Evolutionary conservation across 495 filamentous ascomycete genomes (phyloP).

Genomic region (Penicillium roqueforti): DNA sequence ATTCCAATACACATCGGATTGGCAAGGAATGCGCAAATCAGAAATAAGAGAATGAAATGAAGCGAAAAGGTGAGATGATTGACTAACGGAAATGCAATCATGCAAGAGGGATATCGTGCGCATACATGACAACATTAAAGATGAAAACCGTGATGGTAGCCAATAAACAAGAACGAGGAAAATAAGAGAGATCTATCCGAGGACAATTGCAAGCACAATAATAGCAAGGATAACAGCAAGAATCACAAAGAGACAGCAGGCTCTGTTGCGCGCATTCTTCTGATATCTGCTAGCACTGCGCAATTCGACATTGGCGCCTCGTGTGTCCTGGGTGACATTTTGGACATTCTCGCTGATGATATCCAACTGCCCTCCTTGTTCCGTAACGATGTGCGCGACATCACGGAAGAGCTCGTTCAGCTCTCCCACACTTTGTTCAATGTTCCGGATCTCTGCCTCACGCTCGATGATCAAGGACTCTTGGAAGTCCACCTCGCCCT

Average conservation of each 20-base stretch:
- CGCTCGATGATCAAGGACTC: conserved; percentile 92
- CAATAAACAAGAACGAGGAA: conserved; percentile 2
- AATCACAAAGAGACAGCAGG: conserved; percentile 89
- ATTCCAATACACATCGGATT: conserved; percentile 15
- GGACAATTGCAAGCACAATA: conserved; percentile 75
- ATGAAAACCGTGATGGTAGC: conserved; percentile 4
- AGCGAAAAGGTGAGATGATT: conserved; percentile 12
- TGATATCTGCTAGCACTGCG: conserved; percentile 81
- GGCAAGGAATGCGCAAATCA: neutral
- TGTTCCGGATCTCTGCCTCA: conserved; percentile 92
- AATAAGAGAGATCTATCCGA: conserved; percentile 45
- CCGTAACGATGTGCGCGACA: conserved; percentile 90
- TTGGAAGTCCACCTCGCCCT: conserved; percentile 97
- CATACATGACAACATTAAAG: conserved; percentile 15
- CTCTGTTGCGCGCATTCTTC: conserved; percentile 86
- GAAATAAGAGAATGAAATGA: conserved; percentile 15
- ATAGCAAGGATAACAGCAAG: conserved; percentile 83
- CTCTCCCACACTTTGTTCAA: conserved; percentile 92
- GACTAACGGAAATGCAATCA: conserved; percentile 18
- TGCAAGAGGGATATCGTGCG: conserved; percentile 31
- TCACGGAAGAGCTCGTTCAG: conserved; percentile 95
- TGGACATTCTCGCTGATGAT: conserved; percentile 86
- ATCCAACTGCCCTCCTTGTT: conserved; percentile 87
- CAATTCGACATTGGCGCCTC: conserved; percentile 80
- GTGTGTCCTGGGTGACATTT: conserved; percentile 70